A percentile compares a stretch with the other conserved stretches of the same genome.
These are phyloP conservation scores for Heliamphora exappendiculata DNA, from an alignment of 148 eudicot genomes.

Conservation along the genomic window DNA sequence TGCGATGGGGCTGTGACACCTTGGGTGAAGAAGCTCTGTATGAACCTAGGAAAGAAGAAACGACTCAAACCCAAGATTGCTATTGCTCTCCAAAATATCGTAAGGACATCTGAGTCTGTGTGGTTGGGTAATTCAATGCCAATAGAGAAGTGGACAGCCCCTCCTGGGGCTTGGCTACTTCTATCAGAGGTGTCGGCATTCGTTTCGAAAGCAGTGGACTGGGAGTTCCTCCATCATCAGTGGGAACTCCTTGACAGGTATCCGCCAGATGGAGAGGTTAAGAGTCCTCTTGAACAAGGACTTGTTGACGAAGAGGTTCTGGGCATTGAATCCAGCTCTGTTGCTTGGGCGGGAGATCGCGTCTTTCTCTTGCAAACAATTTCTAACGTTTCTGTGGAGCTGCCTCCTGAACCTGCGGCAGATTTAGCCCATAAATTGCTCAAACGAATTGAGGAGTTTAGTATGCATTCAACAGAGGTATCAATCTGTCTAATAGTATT, in stretches of 20 bases:
- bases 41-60: constrained; percentile 78
- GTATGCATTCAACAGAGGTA: constrained; percentile 96
- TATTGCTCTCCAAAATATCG: constrained; percentile 69
- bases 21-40: constrained; percentile 86
- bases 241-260: constrained; percentile 87
- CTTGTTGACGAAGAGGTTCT: constrained; percentile 25
- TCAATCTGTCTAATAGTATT: not conserved
- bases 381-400: constrained; percentile 73
- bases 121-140: constrained; percentile 66
- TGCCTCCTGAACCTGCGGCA: constrained; percentile 94
- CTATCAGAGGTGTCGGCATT: constrained; percentile 75
- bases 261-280: constrained; percentile 22
- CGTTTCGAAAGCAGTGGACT: constrained; percentile 66
- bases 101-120: constrained; percentile 56
- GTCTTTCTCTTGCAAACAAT: constrained; percentile 84
- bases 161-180: constrained; percentile 93
- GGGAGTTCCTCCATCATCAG: constrained; percentile 90
- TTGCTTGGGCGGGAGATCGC: constrained; percentile 83
- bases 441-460: constrained; percentile 69
- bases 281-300: constrained; percentile 25
- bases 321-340: constrained; percentile 45
- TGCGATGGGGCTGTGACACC: constrained; percentile 76
- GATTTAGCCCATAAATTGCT: constrained; percentile 83
- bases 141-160: constrained; percentile 94
- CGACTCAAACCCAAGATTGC: constrained; percentile 57